A percentile compares a stretch with the other conserved stretches of the same genome.
Evolutionary conservation across 108 stramenopile genomes (phyloP).

Genomic region (Conticribra guillardii): DNA sequence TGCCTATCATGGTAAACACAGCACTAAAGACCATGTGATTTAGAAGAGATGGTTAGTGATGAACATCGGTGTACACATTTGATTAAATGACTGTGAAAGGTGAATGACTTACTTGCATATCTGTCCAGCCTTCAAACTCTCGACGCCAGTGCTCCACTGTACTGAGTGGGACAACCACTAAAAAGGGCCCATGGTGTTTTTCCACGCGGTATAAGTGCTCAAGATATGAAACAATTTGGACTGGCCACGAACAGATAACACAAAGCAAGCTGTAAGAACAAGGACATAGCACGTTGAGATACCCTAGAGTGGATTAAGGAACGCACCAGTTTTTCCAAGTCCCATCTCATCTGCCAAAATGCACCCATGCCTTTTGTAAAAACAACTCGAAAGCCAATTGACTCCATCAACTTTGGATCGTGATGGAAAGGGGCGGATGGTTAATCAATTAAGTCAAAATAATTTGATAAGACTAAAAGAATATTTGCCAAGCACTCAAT

Average conservation of each 20-base stretch:
- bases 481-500: too few relatives aligned
- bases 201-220: conserved; percentile 94
- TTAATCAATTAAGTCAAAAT: background rate
- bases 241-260: conserved; percentile 67
- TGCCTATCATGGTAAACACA: conserved; percentile 97
- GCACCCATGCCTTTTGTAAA: conserved; percentile 87
- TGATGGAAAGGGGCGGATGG: background rate
- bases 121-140: conserved; percentile 97
- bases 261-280: background rate
- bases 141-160: conserved; percentile 99
- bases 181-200: conserved; percentile 90
- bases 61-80: too few relatives aligned
- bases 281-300: conserved; percentile 25
- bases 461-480: too few relatives aligned
- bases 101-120: conserved; percentile 68
- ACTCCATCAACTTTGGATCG: conserved; percentile 76
- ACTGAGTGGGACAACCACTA: conserved; percentile 96
- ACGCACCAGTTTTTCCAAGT: conserved; percentile 71
- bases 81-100: too few relatives aligned
- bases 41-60: too few relatives aligned
- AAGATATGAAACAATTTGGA: conserved; percentile 94
- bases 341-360: conserved; percentile 95
- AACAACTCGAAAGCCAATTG: conserved; percentile 95
- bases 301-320: too few relatives aligned
- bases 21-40: too few relatives aligned